phyloP scores from a whole-genome alignment of 371 early-diverging fungal genomes.

The Syncephalastrum racemosum region DNA sequence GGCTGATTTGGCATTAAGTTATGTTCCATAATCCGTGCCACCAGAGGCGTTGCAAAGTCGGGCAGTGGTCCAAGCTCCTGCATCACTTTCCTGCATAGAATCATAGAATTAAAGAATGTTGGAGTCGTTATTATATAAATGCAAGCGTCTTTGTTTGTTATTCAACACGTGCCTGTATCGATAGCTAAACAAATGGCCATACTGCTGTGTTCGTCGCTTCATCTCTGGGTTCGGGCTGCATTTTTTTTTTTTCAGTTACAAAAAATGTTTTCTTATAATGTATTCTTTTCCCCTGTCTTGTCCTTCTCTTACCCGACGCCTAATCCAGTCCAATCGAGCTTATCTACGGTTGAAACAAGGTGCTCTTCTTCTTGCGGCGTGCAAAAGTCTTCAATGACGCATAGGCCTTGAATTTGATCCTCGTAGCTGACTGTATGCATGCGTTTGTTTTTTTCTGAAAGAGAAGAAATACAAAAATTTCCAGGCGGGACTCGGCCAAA shows the following conservation, averaged over 20 bases:
- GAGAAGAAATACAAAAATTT: slow-evolving; percentile 8
- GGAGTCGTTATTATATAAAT: background rate
- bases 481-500: background rate
- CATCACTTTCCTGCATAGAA: slow-evolving; percentile 47
- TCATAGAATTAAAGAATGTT: slow-evolving; percentile 6
- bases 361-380: slow-evolving; percentile 32
- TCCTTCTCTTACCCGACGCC: slow-evolving; percentile 37
- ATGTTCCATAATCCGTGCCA: slow-evolving; percentile 43
- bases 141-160: background rate
- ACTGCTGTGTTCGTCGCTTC: slow-evolving; percentile 73
- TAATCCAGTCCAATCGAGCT: slow-evolving; percentile 39
- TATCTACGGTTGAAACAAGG: slow-evolving; percentile 23
- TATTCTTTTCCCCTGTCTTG: too few species aligned
- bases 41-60: slow-evolving; percentile 36
- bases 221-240: slow-evolving; percentile 74
- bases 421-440: slow-evolving; percentile 21
- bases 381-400: slow-evolving; percentile 32
- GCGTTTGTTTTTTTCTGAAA: slow-evolving; percentile 7
- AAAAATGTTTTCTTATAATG: background rate
- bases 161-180: slow-evolving; percentile 52
- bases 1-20: slow-evolving; percentile 43
- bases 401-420: slow-evolving; percentile 31
- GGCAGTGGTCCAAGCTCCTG: slow-evolving; percentile 62
- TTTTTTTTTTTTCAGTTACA: background rate
- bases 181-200: slow-evolving; percentile 72